Evolutionary conservation across 2,329 filamentous ascomycete genomes (phyloP).

Genomic region (Chaetomiaceae sp.): DNA sequence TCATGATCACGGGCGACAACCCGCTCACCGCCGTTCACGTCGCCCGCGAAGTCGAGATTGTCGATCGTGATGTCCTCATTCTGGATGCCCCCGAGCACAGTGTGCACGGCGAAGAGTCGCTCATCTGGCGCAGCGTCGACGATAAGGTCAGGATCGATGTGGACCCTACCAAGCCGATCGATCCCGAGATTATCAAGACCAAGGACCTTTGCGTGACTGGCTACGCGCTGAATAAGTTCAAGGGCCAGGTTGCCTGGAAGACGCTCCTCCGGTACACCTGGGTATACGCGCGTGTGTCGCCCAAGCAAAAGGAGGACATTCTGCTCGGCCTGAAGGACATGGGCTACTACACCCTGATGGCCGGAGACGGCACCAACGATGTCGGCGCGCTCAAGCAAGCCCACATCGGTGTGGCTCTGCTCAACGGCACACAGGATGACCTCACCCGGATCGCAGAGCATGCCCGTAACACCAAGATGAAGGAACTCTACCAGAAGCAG

Average conservation of each 20-base stretch:
- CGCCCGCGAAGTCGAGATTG: slow-evolving; percentile 91
- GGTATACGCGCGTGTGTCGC: slow-evolving; percentile 97
- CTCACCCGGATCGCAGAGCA: slow-evolving; percentile 89
- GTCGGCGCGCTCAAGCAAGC: slow-evolving; percentile 97
- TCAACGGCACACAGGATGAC: slow-evolving; percentile 92
- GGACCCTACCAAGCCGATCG: slow-evolving; percentile 74
- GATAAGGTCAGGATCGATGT: slow-evolving; percentile 83
- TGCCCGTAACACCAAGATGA: slow-evolving; percentile 92
- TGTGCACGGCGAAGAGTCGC: slow-evolving; percentile 67
- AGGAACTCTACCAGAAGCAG: slow-evolving; percentile 98
- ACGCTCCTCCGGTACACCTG: slow-evolving; percentile 83
- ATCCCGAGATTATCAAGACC: slow-evolving; percentile 70
- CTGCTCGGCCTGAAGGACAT: slow-evolving; percentile 92
- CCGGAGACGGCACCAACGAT: slow-evolving; percentile 96
- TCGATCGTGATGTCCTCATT: slow-evolving; percentile 91
- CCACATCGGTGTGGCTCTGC: slow-evolving; percentile 89
- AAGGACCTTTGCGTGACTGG: slow-evolving; percentile 97
- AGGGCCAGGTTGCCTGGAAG: slow-evolving; percentile 68
- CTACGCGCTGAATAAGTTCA: slow-evolving; percentile 86
- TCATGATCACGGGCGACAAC: slow-evolving; percentile 99
- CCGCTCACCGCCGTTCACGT: slow-evolving; percentile 95
- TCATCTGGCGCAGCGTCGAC: slow-evolving; percentile 94
- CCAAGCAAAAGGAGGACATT: slow-evolving; percentile 98
- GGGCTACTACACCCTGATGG: slow-evolving; percentile 98
- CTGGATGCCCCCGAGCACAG: slow-evolving; percentile 92